Evolutionary conservation across 495 filamentous ascomycete genomes (phyloP).

Genomic region (Daldinia childiae): DNA sequence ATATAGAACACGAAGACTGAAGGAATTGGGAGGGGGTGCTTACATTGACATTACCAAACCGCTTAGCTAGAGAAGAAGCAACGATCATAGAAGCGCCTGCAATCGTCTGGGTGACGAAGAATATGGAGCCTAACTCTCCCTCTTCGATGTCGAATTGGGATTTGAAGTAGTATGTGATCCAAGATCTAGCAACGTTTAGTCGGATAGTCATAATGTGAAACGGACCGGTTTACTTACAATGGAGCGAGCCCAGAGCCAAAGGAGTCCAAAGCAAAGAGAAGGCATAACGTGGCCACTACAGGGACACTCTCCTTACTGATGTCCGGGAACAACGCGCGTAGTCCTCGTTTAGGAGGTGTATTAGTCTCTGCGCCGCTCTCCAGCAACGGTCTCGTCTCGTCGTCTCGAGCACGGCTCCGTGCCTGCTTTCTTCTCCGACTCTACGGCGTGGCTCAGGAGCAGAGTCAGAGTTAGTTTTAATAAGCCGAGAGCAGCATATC

Average conservation of each 20-base stretch:
- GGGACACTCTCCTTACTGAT: constrained; percentile 66
- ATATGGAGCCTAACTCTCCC: constrained; percentile 72
- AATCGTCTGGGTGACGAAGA: constrained; percentile 61
- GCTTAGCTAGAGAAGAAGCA: constrained; percentile 76
- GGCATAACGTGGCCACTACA: constrained; percentile 73
- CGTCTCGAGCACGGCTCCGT: constrained; percentile 11
- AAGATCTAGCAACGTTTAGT: constrained; percentile 52
- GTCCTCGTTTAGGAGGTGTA: constrained; percentile 6
- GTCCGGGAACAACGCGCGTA: constrained; percentile 54
- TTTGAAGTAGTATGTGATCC: constrained; percentile 81
- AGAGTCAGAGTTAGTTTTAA: constrained; percentile 47
- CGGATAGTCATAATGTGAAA: background rate
- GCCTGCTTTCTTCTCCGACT: constrained; percentile 50
- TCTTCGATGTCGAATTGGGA: constrained; percentile 75
- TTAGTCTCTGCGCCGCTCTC: background rate
- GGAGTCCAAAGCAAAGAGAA: constrained; percentile 79
- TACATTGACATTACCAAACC: constrained; percentile 77
- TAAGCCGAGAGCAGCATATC: constrained; percentile 50
- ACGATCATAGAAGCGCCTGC: constrained; percentile 58
- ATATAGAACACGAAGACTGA: background rate
- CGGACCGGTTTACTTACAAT: constrained; percentile 44
- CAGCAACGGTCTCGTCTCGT: constrained; percentile 36
- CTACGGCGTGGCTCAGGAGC: constrained; percentile 44
- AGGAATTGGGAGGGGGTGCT: background rate
- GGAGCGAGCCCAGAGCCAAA: constrained; percentile 79